Evolutionary conservation across 768 basidiomycete species (phyloP), one percentile per base, ranked within the genome.

Genomic region (Collybia sp.): DNA sequence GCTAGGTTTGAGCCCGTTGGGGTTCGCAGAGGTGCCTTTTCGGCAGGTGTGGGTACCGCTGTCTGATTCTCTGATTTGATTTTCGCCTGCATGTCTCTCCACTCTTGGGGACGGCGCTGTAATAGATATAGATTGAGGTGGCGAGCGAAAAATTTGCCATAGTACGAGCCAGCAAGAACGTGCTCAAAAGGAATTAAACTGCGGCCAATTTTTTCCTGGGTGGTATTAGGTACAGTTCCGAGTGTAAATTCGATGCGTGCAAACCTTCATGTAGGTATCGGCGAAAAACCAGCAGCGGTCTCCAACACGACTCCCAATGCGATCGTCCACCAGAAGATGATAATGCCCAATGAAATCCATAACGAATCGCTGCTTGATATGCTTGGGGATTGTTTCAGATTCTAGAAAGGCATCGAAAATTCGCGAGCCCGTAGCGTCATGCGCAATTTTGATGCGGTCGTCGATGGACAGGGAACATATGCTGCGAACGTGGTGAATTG

Each of bases 261-360:
- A 17, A 50, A 93, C 93, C 72, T 88, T 93, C 53, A 96, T 76
- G 65, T 88, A 97, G 1, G 90, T 85, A 66, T 99, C 96, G n/a
- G 88, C 84, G 50, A 79, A 82, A 1, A 76, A 80, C 92, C 93
- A 98, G 53, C 87, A 89, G n/a, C 86, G 82, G 57, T 94, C 95
- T 4, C 80, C 89, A 0, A 98, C 83, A 40, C 92, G 76, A 56
- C 89, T 91, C 38, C 96, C 96, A 51, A 96, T 81, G 38, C 87
- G 82, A 60, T 97, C 92, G 59, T 94, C 88, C 5, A 88, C 88
- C 30, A 99, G 80, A 25, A 69, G 59, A 58, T 86, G 83, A 64
- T 85, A 96, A 48, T 85, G 77, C 5, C 85, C 89, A 33, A 93
- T 76, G 57, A 95, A 82, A 4, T 76, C 72, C 59, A 83, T 69